Evolutionary conservation across 2,329 filamentous ascomycete genomes (phyloP).

Genomic region (Nemania abortiva): DNA sequence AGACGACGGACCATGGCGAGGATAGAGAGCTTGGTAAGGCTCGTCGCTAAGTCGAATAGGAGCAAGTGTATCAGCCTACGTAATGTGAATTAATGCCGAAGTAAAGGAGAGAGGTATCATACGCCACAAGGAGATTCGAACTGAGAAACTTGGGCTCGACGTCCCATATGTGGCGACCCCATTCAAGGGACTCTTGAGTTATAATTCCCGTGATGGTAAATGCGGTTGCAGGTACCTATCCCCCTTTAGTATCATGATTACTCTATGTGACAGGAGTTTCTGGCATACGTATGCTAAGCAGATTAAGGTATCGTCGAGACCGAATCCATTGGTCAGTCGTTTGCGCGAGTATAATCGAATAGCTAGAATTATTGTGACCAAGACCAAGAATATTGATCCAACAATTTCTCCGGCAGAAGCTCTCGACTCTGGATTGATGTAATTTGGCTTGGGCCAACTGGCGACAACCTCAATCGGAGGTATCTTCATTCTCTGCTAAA

Average conservation of each 20-base stretch:
- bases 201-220: conserved; percentile 51
- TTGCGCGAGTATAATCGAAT: conserved; percentile 54
- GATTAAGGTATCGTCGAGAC: conserved; percentile 55
- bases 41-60: conserved; percentile 55
- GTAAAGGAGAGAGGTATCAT: conserved; percentile 18
- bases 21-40: conserved; percentile 58
- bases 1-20: conserved; percentile 55
- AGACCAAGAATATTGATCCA: conserved; percentile 44
- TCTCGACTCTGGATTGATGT: conserved; percentile 50
- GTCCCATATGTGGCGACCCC: conserved; percentile 54
- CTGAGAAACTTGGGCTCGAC: conserved; percentile 42
- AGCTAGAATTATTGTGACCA: conserved; percentile 50
- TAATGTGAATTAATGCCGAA: background rate
- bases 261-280: background rate
- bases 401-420: conserved; percentile 49
- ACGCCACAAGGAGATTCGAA: conserved; percentile 49
- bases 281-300: conserved; percentile 53
- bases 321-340: conserved; percentile 52
- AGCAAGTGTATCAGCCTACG: conserved; percentile 52
- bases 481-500: conserved; percentile 45
- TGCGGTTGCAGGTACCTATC: conserved; percentile 49
- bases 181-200: conserved; percentile 47
- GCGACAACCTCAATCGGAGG: conserved; percentile 42
- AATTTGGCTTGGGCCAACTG: conserved; percentile 52
- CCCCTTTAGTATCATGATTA: background rate